Evolutionary conservation across 2,329 filamentous ascomycete species (phyloP), one percentile per base, ranked within the genome.

Genomic region (Epichloe scottii): DNA sequence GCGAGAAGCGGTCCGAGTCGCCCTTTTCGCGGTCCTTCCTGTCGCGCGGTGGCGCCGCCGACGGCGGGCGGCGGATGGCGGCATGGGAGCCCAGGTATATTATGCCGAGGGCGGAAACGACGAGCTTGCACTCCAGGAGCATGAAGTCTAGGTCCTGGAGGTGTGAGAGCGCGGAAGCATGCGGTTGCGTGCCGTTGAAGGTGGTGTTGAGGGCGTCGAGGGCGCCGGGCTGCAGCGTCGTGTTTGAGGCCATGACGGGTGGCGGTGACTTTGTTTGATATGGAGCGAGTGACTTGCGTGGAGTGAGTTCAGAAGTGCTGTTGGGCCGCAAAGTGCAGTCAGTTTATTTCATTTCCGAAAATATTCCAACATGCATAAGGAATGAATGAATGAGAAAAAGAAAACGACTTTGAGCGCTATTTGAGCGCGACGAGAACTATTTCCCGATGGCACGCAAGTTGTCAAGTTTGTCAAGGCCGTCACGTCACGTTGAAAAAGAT

Each of bases 81-180:
- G 86, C 87, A 66, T 95, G 87, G 8, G 89, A 81, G 46, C 87
- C 87, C 5, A 88, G 76, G 67, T 87, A 93, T 62, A 96, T 95
- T 49, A 89, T 87, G 55, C 86, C 82, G 15, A 95, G 67, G 14
- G 89, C 84, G 30, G 87, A 84, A 53, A 82, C 62, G 51, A 79
- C 64, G 44, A 81, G 70, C 55, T 72, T 72, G 15, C 63, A 52
- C 54, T 78, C 70, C 11, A 79, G 65, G 1, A 71, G 46, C 38
- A 79, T 59, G 51, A 74, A 68, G 51, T 71, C 68, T 30, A 62
- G 59, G 39, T 71, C 62, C 54, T 58, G 65, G 7, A 70, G 48
- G 38, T 58, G 60, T 10, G 59, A 56, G 48, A 66, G 57, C n/a
- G 64, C 56, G 5, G 60, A 59, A 48, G 59, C 59, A n/a, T 53